Evolutionary conservation across 2,329 filamentous ascomycete species (phyloP).

Genomic region (Hypocrella siamensis): DNA sequence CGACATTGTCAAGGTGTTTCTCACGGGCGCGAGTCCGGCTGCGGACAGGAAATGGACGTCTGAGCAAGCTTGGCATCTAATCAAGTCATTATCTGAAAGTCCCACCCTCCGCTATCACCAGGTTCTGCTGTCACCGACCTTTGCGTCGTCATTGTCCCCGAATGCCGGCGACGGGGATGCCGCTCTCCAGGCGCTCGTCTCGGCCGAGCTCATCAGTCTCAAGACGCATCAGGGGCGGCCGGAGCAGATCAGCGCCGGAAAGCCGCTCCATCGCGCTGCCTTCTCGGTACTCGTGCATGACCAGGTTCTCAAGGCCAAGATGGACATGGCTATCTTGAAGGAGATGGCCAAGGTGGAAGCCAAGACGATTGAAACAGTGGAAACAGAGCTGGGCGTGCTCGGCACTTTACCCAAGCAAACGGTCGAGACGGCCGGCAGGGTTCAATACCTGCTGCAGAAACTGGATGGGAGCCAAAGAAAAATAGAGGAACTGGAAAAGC

Average conservation of each 20-base stretch:
- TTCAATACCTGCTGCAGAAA: slow-evolving; percentile 61
- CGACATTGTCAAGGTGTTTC: slow-evolving; percentile 87
- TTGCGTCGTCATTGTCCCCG: slow-evolving; percentile 39
- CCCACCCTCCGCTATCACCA: slow-evolving; percentile 71
- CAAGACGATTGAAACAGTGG: slow-evolving; percentile 60
- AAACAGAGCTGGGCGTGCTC: slow-evolving; percentile 60
- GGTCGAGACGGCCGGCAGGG: slow-evolving; percentile 46
- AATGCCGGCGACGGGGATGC: slow-evolving; percentile 48
- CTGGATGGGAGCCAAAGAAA: slow-evolving; percentile 58
- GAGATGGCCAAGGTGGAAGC: slow-evolving; percentile 59
- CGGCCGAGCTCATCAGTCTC: slow-evolving; percentile 74
- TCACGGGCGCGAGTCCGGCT: slow-evolving; percentile 43
- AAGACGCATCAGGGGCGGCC: slow-evolving; percentile 61
- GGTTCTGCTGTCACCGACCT: slow-evolving; percentile 60
- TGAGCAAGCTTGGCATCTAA: slow-evolving; percentile 81
- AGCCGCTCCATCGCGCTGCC: slow-evolving; percentile 73
- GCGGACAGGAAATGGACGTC: slow-evolving; percentile 53
- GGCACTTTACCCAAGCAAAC: slow-evolving; percentile 57
- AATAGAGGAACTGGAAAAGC: slow-evolving; percentile 56
- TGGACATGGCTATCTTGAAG: slow-evolving; percentile 55
- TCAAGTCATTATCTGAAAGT: slow-evolving; percentile 59
- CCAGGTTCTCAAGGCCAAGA: slow-evolving; percentile 52
- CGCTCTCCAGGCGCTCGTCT: slow-evolving; percentile 65
- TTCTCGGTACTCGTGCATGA: slow-evolving; percentile 61
- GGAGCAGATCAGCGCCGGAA: slow-evolving; percentile 60